phyloP scores from a whole-genome alignment of 2,329 filamentous ascomycete genomes.

The Corynespora cassiicola region DNA sequence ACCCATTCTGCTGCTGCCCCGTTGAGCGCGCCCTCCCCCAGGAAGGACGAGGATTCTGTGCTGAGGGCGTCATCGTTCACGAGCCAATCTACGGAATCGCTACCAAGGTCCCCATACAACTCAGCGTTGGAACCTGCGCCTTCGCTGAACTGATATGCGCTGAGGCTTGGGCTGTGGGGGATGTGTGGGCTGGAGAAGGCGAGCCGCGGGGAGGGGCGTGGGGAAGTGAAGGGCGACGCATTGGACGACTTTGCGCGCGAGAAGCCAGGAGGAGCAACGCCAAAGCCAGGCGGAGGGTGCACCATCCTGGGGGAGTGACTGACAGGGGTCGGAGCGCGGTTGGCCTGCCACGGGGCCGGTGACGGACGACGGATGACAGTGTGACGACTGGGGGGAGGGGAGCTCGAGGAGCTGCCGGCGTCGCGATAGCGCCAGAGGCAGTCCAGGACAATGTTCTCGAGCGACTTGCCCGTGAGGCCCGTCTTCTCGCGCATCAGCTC shows the following conservation, averaged over 20 bases:
- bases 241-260: constrained; percentile 76
- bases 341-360: constrained; percentile 88
- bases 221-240: constrained; percentile 91
- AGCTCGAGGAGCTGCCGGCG: constrained; percentile 67
- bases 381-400: constrained; percentile 85
- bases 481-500: constrained; percentile 83
- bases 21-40: constrained; percentile 74
- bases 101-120: constrained; percentile 88
- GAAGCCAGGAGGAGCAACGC: constrained; percentile 74
- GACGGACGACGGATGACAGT: constrained; percentile 89
- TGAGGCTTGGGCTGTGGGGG: constrained; percentile 90
- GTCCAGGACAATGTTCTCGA: constrained; percentile 91
- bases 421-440: constrained; percentile 85
- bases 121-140: constrained; percentile 75
- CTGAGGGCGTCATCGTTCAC: constrained; percentile 85
- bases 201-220: constrained; percentile 88
- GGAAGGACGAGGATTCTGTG: constrained; percentile 77
- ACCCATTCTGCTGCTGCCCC: constrained; percentile 83
- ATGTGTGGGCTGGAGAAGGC: constrained; percentile 89
- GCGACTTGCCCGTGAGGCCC: constrained; percentile 72
- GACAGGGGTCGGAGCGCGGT: constrained; percentile 76
- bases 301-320: constrained; percentile 82
- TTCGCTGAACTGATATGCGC: constrained; percentile 95
- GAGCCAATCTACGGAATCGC: constrained; percentile 96
- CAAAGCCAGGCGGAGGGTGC: constrained; percentile 82